Conservation (phyloP, 345 rosid genomes). For the Corymbia maculata region DNA sequence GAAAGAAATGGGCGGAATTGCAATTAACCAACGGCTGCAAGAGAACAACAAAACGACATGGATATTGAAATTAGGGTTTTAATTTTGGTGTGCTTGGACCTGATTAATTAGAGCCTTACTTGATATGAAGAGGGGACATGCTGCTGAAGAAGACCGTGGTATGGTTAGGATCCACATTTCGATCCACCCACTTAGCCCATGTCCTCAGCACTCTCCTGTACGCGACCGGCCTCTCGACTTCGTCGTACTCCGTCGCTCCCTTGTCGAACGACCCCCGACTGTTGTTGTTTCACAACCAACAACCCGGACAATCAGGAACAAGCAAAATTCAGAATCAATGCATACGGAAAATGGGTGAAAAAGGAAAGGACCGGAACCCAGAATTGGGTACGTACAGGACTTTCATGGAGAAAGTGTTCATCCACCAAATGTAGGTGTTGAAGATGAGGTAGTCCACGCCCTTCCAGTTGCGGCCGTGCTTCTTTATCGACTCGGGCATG, state of each 20-base stretch:
- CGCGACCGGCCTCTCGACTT: conserved; percentile 64
- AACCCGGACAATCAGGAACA: background rate
- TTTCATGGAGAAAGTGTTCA: conserved; percentile 77
- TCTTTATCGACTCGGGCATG: conserved; percentile 75
- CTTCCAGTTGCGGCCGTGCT: conserved; percentile 81
- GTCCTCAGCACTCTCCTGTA: conserved; percentile 50
- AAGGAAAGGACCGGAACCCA: background rate
- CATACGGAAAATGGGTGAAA: background rate
- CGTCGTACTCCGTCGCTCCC: conserved; percentile 65
- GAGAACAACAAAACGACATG: background rate
- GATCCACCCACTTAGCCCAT: conserved; percentile 80
- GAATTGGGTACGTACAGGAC: conserved; percentile 24
- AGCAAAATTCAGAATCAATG: background rate
- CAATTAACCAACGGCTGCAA: background rate
- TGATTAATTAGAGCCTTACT: conserved; percentile 20
- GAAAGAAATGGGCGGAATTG: background rate
- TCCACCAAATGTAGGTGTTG: conserved; percentile 98
- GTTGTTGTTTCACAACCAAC: background rate
- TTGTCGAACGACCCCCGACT: conserved; percentile 85
- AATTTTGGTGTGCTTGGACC: background rate
- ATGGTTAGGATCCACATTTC: conserved; percentile 50
- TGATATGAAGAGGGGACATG: conserved; percentile 88
- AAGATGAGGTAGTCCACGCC: conserved; percentile 77
- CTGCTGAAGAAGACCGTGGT: conserved; percentile 88
- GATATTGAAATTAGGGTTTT: background rate